Base-by-base conservation (phyloP, 2,329 filamentous ascomycete genomes). In the Ophiostoma australiae region DNA sequence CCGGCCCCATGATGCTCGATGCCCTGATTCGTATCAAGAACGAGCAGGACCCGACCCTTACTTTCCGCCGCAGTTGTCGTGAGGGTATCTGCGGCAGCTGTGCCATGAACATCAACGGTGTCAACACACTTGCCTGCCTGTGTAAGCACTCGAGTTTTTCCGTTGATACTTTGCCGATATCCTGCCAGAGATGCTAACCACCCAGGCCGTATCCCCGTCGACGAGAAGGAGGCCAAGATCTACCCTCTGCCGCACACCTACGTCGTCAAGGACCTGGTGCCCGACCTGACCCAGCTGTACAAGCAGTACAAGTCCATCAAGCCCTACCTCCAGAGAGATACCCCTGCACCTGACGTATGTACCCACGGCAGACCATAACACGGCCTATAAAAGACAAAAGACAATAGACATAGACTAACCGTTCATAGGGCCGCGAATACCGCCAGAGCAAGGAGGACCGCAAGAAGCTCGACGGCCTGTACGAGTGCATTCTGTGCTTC, bases 261-360 rank as follows among this genome's bases (percentile, higher is more conserved):
- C 83, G 92, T 99, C 76, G 94, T 99, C 84, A 99, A 98, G 89
- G 95, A 99, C 81, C 89, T 99, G 74, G 95, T 99, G 44, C 94
- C 95, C 72, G 95, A 99, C 80, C 85, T 99, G 84, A 99, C 95
- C 74, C 91, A 95, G 79, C 98, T 99, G 85, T 99, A 99, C 89
- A 98, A 98, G 88, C 95, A 99, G 86, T 99, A 99, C 89, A 97
- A 97, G 84, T 97, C 94, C 20, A 97, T 99, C 84, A 97, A 98
- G 89, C 95, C 95, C 63, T 99, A 97, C 81, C 89, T 99, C 70
- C 95, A 98, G 85, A 89, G 93, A 78, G 90, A 94, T 74, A 95
- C 92, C 37, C 90, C 92, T 70, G 84, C 92, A 63, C 88, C 89
- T 76, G 92, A 97, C 79, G 92, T 96, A 87, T 80, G 91, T 72